These are phyloP conservation scores for Cinchona pubescens DNA, from an alignment of 257 asterid genomes.

Conservation along the genomic window DNA sequence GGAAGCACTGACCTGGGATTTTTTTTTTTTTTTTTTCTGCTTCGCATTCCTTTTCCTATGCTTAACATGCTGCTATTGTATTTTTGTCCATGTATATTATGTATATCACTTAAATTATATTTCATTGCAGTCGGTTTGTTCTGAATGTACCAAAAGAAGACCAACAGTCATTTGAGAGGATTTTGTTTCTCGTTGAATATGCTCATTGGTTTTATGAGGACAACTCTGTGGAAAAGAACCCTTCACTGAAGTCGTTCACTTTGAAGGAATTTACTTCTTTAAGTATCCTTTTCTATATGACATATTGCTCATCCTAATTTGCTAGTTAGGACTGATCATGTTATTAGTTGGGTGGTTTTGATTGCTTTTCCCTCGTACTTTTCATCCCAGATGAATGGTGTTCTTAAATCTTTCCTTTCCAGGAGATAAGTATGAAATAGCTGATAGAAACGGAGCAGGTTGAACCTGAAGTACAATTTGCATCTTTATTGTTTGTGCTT, in stretches of 20 bases:
- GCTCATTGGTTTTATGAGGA: constrained; percentile 99
- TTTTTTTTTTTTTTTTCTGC: too few relatives aligned
- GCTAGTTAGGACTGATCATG: not conserved
- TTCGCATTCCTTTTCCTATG: not conserved
- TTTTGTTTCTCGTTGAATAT: constrained; percentile 92
- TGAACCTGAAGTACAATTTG: not conserved
- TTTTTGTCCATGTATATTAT: not conserved
- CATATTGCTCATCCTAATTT: not conserved
- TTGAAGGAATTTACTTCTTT: constrained; percentile 88
- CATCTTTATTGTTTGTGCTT: not conserved
- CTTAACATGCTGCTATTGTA: not conserved
- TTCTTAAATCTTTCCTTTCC: not conserved
- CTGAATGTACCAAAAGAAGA: constrained; percentile 98
- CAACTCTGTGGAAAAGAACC: constrained; percentile 87
- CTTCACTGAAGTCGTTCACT: constrained; percentile 87
- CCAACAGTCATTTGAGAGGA: constrained; percentile 95
- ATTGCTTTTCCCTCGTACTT: not conserved
- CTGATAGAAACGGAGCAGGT: not conserved
- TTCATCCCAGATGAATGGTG: not conserved
- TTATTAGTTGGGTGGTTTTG: not conserved
- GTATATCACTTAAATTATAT: constrained; percentile 11
- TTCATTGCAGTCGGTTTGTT: constrained; percentile 81
- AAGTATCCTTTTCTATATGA: constrained; percentile 58
- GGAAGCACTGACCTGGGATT: not conserved
- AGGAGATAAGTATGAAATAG: not conserved